These are phyloP conservation scores for Candida tallmaniae DNA, from an alignment of 805 yeast genomes.

Conservation along the genomic window DNA sequence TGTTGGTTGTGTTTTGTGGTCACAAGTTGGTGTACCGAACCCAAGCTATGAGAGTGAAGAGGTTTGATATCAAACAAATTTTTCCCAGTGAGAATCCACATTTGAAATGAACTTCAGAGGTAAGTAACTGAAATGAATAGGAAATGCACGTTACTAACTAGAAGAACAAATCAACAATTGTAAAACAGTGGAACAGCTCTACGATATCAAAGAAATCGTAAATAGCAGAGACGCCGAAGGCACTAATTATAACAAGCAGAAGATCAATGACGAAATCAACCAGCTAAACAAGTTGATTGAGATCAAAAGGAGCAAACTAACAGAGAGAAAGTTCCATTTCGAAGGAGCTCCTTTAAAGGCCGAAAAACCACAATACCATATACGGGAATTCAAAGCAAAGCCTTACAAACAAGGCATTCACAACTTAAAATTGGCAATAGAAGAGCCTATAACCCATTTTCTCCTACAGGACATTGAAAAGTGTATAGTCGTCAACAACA, in stretches of 20 bases:
- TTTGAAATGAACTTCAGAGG: no score
- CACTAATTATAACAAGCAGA: conserved; percentile 19
- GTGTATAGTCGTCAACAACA: conserved; percentile 5
- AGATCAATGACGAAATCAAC: conserved; percentile 15
- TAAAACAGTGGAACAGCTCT: neutral
- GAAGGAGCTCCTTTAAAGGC: conserved; percentile 24
- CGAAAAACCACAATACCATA: neutral
- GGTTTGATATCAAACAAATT: no score
- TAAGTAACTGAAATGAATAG: no score
- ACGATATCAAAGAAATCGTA: neutral
- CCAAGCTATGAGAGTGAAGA: no score
- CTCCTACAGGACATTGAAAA: conserved; percentile 1
- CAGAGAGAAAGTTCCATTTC: conserved; percentile 19
- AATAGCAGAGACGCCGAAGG: neutral
- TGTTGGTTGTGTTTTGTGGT: neutral
- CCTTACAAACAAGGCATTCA: conserved; percentile 1
- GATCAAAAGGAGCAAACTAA: conserved; percentile 14
- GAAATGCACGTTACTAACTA: no score
- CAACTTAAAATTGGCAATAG: neutral
- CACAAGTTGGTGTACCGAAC: no score
- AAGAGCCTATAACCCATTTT: conserved; percentile 1
- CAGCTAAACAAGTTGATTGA: conserved; percentile 19
- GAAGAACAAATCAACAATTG: neutral
- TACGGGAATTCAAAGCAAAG: neutral
- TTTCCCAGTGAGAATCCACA: no score